These are phyloP conservation scores for Blastosporella zonata DNA, from an alignment of 1,284 basidiomycete genomes.

Conservation along the genomic window DNA sequence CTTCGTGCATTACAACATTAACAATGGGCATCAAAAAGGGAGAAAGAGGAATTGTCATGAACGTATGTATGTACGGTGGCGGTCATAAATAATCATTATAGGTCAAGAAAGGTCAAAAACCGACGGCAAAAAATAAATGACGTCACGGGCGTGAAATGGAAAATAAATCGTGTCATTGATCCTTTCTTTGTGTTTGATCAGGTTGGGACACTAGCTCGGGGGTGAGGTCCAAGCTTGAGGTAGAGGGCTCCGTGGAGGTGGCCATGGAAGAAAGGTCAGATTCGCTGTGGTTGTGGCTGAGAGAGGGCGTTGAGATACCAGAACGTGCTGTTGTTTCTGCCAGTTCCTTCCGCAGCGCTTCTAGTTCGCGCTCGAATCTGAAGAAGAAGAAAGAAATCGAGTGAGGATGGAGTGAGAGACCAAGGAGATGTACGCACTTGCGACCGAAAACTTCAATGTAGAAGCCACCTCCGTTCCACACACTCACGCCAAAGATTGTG, in stretches of 20 bases:
- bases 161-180: conserved; percentile 9
- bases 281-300: conserved; percentile 34
- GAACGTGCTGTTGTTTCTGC: conserved; percentile 57
- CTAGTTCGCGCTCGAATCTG: conserved; percentile 89
- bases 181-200: conserved; percentile 15
- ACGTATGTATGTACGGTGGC: conserved; percentile 1
- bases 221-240: conserved; percentile 15
- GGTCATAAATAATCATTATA: conserved; percentile 9
- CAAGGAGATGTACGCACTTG: conserved; percentile 57
- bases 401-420: conserved; percentile 3
- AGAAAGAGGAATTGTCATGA: not conserved
- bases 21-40: not conserved
- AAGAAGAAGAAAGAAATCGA: conserved; percentile 11
- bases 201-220: conserved; percentile 12
- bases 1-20: conserved; percentile 2
- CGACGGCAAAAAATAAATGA: not conserved
- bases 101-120: not conserved
- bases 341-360: conserved; percentile 82
- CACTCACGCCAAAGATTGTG: conserved; percentile 75
- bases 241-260: conserved; percentile 12
- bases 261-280: conserved; percentile 37
- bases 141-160: not conserved
- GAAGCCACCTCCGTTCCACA: conserved; percentile 83
- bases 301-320: conserved; percentile 48
- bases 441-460: conserved; percentile 96